Evolutionary conservation across 768 basidiomycete species (phyloP).

Genomic region (Lentinula edodes): DNA sequence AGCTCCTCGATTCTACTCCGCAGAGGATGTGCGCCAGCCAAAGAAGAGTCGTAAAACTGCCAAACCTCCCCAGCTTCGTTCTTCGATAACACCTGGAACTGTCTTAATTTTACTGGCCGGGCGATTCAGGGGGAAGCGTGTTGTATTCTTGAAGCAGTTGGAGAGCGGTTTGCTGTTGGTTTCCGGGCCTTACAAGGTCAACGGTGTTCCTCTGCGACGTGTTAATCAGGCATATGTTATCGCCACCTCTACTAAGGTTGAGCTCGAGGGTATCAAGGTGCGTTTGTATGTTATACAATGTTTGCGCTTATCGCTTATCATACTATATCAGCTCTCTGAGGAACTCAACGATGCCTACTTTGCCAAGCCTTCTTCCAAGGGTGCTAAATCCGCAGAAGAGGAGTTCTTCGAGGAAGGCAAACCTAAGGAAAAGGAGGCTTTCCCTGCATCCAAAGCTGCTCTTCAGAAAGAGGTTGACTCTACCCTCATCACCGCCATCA

Average conservation of each 20-base stretch:
- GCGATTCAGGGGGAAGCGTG: conserved; percentile 96
- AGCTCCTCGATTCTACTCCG: conserved; percentile 89
- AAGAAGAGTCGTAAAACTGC: conserved; percentile 89
- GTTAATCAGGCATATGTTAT: conserved; percentile 99
- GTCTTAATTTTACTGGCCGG: conserved; percentile 96
- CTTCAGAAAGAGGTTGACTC: conserved; percentile 90
- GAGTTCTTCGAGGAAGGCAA: conserved; percentile 97
- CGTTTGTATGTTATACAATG: conserved; percentile 15
- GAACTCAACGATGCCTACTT: conserved; percentile 96
- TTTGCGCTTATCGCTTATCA: not conserved
- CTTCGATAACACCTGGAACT: conserved; percentile 89
- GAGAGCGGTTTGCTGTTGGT: conserved; percentile 89
- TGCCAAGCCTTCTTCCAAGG: conserved; percentile 68
- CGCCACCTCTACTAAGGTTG: conserved; percentile 92
- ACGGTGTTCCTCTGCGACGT: conserved; percentile 95
- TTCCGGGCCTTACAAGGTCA: conserved; percentile 96
- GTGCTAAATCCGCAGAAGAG: conserved; percentile 78
- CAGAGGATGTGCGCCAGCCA: conserved; percentile 87
- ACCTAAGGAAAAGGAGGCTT: conserved; percentile 81
- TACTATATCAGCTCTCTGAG: conserved; percentile 58
- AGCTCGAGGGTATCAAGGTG: conserved; percentile 71
- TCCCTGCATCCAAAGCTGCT: conserved; percentile 80
- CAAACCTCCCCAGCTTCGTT: conserved; percentile 73
- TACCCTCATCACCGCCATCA: conserved; percentile 75
- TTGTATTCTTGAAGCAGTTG: conserved; percentile 97